Base-by-base conservation (phyloP, 1,284 basidiomycete species). In the Ustilago hordei region DNA sequence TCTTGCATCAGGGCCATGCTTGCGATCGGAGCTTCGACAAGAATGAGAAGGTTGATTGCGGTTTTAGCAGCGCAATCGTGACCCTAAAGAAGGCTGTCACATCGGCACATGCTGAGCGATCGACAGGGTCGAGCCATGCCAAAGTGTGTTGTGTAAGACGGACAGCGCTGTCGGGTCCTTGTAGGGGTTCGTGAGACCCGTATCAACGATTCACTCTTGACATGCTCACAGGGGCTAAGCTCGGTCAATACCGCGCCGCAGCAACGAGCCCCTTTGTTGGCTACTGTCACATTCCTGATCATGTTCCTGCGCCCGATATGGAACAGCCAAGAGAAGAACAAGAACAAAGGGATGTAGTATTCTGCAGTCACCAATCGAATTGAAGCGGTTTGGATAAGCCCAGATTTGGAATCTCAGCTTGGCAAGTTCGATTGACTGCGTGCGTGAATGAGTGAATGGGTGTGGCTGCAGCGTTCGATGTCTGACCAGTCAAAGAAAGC, bases 221-320 rank as follows among this genome's bases (percentile, higher is more conserved):
- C 35, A 39, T 23, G 34, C 39, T 36, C 52, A 41, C 23, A 47
- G 31, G 6, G 23, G 23, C 12, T 9, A 41, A 45, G 13, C 31
- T 38, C 35, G 19, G 41, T 53, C 2, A 6, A 31, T 23, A 8
- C 45, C 9, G 8, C 39, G 19, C 17, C 31, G 41, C 59, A 34
- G 59, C 50, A 61, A 48, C 35, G 12, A 38, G 15, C 13, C 2
- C 39, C 19, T 54, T 47, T 17, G 15, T 12, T 36, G 23, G 23
- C 23, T 28, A 35, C 41, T 35, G 23, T 62, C 60, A 36, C 60
- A 62, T 45, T 47, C 52, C 34, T 45, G 41, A 31, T 15, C 31
- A 39, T 28, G 60, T 62, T 62, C 60, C 60, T 62, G 60, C 60
- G 52, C 55, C 6, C n/a, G 48, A 19, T 58, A 6, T 23, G 8